Evolutionary conservation across 208 protist genomes (phyloP).

Genomic region (Spironucleus salmonicida): DNA sequence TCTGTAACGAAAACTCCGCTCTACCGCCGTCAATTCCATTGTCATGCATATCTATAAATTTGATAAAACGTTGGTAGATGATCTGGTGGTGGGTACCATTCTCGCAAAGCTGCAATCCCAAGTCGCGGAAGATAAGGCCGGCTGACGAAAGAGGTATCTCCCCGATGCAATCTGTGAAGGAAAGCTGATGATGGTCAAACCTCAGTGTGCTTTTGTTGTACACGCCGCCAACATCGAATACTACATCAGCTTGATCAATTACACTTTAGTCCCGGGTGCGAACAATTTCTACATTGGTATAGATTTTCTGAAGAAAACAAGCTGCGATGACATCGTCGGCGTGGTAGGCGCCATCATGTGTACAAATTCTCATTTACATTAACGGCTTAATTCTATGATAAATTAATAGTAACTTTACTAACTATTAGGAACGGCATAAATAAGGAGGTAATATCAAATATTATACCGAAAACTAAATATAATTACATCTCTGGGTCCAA

Average conservation of each 20-base stretch:
- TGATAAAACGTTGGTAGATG: too few species aligned
- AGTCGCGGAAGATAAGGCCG: too few species aligned
- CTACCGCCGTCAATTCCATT: too few species aligned
- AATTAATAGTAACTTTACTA: too few species aligned
- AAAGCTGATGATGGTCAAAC: neutral
- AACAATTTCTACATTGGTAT: neutral
- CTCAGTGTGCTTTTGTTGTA: neutral
- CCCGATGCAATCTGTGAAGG: too few species aligned
- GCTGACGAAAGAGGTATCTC: too few species aligned
- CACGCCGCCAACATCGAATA: neutral
- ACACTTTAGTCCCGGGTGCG: neutral
- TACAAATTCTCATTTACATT: neutral
- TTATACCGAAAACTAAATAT: neutral
- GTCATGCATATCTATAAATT: too few species aligned
- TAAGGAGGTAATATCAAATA: neutral
- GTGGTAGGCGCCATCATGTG: neutral
- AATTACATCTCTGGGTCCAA: neutral
- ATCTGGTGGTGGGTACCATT: too few species aligned
- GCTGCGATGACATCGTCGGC: neutral
- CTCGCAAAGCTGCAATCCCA: too few species aligned
- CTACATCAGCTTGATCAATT: neutral
- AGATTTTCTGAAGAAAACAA: neutral
- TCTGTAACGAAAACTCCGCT: too few species aligned
- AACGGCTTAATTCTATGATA: too few species aligned
- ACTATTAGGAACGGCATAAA: too few species aligned